These are phyloP conservation scores for Ilyonectria mors-panacis DNA, from an alignment of 2,329 filamentous ascomycete genomes.

Conservation along the genomic window DNA sequence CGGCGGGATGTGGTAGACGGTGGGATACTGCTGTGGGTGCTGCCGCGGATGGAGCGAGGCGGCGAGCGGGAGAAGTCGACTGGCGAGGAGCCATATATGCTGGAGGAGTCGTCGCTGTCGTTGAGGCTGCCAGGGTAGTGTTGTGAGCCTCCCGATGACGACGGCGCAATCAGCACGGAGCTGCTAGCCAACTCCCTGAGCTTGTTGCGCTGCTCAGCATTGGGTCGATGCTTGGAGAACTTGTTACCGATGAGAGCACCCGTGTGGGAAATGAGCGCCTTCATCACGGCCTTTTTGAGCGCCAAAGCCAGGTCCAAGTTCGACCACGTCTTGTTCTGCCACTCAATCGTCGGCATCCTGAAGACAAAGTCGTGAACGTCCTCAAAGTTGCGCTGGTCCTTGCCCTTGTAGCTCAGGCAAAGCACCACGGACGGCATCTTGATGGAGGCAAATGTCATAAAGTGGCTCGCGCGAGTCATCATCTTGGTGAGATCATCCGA, in stretches of 20 bases:
- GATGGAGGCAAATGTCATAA: slow-evolving; percentile 97
- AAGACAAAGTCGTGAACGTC: slow-evolving; percentile 99
- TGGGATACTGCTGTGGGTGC: slow-evolving; percentile 64
- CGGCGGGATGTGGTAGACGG: slow-evolving; percentile 56
- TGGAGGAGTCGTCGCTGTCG: slow-evolving; percentile 71
- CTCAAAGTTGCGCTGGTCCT: slow-evolving; percentile 93
- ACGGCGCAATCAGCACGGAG: slow-evolving; percentile 73
- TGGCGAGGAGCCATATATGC: slow-evolving; percentile 66
- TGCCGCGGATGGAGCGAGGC: slow-evolving; percentile 65
- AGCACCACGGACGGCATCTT: slow-evolving; percentile 96
- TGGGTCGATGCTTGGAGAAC: slow-evolving; percentile 89
- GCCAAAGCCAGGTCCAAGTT: slow-evolving; percentile 94
- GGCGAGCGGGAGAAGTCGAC: slow-evolving; percentile 73
- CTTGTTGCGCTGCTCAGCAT: slow-evolving; percentile 81
- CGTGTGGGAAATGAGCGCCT: slow-evolving; percentile 93
- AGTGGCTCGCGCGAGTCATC: slow-evolving; percentile 94
- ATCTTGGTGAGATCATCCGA: slow-evolving; percentile 96
- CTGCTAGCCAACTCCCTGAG: slow-evolving; percentile 88
- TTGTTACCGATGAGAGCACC: slow-evolving; percentile 99
- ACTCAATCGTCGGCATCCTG: slow-evolving; percentile 92
- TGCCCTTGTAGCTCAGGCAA: slow-evolving; percentile 96
- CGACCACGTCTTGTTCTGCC: slow-evolving; percentile 99
- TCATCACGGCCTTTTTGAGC: slow-evolving; percentile 94
- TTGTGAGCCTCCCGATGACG: slow-evolving; percentile 55
- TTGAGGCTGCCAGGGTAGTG: slow-evolving; percentile 61